phyloP scores from a whole-genome alignment of 371 early-diverging fungal genomes.

The Mucor velutinosus region DNA sequence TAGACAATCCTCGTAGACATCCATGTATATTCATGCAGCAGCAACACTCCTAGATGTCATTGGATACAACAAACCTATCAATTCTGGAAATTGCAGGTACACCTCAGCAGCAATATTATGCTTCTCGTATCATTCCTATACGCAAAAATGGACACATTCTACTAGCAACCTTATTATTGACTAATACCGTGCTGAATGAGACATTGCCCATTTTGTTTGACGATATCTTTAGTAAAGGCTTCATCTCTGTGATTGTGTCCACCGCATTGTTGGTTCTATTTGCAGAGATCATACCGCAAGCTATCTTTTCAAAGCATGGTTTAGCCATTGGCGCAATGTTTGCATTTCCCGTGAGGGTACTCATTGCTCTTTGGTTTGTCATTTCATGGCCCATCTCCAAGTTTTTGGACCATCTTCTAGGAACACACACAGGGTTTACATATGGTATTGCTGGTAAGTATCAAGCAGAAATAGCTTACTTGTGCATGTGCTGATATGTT shows the following conservation, averaged over 20 bases:
- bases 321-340: slow-evolving; percentile 81
- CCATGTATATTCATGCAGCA: not conserved
- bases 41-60: slow-evolving; percentile 56
- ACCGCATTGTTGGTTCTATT: slow-evolving; percentile 79
- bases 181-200: slow-evolving; percentile 84
- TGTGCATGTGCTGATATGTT: not conserved
- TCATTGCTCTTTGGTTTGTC: slow-evolving; percentile 67
- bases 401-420: slow-evolving; percentile 76
- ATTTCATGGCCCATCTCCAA: slow-evolving; percentile 82
- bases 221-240: slow-evolving; percentile 60
- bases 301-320: slow-evolving; percentile 80
- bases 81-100: slow-evolving; percentile 69
- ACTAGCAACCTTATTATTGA: slow-evolving; percentile 74
- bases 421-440: slow-evolving; percentile 66
- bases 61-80: slow-evolving; percentile 61
- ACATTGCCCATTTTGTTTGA: slow-evolving; percentile 83
- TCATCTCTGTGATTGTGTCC: slow-evolving; percentile 75
- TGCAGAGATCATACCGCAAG: slow-evolving; percentile 89
- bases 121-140: slow-evolving; percentile 73
- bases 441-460: slow-evolving; percentile 62
- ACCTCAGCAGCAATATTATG: slow-evolving; percentile 61
- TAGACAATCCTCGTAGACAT: not conserved
- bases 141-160: slow-evolving; percentile 78
- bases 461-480: not conserved
- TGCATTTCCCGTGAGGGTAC: slow-evolving; percentile 69